Evolutionary conservation across 805 yeast species (phyloP).

Genomic region (Wickerhamiella vanderwaltii): DNA sequence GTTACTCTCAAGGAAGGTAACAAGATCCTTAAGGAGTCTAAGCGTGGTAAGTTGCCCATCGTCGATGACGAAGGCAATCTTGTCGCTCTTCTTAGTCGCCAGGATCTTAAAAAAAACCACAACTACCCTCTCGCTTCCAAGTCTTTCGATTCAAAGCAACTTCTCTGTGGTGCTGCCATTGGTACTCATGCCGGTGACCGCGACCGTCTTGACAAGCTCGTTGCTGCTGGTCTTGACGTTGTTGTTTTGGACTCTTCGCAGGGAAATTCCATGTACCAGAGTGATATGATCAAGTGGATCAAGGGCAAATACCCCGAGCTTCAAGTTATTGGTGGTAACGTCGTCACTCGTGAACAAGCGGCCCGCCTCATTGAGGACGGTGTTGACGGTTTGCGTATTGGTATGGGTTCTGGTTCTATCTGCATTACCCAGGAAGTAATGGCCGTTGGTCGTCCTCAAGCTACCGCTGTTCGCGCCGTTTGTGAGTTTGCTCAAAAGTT

Average conservation of each 20-base stretch:
- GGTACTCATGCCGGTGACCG: conserved; percentile 89
- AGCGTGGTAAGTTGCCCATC: conserved; percentile 96
- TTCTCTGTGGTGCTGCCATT: conserved; percentile 96
- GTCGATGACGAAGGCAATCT: conserved; percentile 65
- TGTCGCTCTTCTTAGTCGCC: conserved; percentile 81
- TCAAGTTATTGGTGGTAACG: conserved; percentile 94
- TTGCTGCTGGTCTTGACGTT: conserved; percentile 93
- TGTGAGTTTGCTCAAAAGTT: conserved; percentile 86
- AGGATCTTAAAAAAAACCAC: conserved; percentile 93
- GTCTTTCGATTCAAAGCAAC: conserved; percentile 83
- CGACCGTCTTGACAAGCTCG: conserved; percentile 70
- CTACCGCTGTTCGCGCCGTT: conserved; percentile 94
- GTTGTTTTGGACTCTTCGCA: conserved; percentile 93
- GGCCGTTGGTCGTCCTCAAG: conserved; percentile 99
- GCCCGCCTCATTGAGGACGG: conserved; percentile 90
- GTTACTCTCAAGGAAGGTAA: conserved; percentile 77
- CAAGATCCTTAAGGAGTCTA: conserved; percentile 76
- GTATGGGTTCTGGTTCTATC: conserved; percentile 99
- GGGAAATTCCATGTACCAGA: conserved; percentile 93
- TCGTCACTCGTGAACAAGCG: conserved; percentile 98
- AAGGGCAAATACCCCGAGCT: conserved; percentile 66
- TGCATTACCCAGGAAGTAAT: conserved; percentile 99
- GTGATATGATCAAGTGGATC: conserved; percentile 86
- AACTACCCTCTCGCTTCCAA: conserved; percentile 90
- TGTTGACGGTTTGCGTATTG: conserved; percentile 95